Base-by-base conservation (phyloP, 2,329 filamentous ascomycete genomes). In the Cryphonectria radicalis region DNA sequence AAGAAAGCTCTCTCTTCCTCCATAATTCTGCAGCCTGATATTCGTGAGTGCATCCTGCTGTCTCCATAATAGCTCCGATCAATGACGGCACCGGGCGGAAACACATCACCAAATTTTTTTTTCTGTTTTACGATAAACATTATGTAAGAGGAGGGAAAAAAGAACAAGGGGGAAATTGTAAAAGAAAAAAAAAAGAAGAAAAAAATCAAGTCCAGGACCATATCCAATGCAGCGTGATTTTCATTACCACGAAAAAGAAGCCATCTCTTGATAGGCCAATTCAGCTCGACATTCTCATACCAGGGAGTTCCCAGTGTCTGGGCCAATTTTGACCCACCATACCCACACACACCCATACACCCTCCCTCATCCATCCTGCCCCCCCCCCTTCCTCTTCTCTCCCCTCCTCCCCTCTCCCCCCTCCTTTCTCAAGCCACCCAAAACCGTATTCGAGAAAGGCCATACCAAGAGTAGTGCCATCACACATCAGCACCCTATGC, bases 191-290 rank as follows among this genome's bases (percentile, higher is more conserved):
- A 13, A 4, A 22, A 19, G 22, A 53, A 53, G 10, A 55, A 13
- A 55, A 22, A 55, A 55, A 10, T 53, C 50, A 53, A 53, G 28
- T 17, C 35, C 57, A 17, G 57, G 14, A 5, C 17, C 17, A n/a
- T 60, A 14, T 60, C 8, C 14, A 22, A 19, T 62, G 17, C 59
- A 62, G 32, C 35, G 8, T 37, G 32, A 62, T 62, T n/a, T 40
- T 40, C 35, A 40, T 62, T 28, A 7, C 55, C 14, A 59, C 28
- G 4, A 59, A 28, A 32, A 28, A 13, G n/a, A 28, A 7, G 11
- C 8, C 28, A 59, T 62, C 35, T 32, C 28, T 40, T 62, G 59
- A 62, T 62, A 62, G 59, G 59, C 59, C 59, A 62, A 62, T 62
- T 62, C 59, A 62, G 59, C 59, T 62, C 4, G 35, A 35, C 19